Base-by-base conservation (phyloP, 225 moss, liverwort and hornwort species). In the Asterella californica region DNA sequence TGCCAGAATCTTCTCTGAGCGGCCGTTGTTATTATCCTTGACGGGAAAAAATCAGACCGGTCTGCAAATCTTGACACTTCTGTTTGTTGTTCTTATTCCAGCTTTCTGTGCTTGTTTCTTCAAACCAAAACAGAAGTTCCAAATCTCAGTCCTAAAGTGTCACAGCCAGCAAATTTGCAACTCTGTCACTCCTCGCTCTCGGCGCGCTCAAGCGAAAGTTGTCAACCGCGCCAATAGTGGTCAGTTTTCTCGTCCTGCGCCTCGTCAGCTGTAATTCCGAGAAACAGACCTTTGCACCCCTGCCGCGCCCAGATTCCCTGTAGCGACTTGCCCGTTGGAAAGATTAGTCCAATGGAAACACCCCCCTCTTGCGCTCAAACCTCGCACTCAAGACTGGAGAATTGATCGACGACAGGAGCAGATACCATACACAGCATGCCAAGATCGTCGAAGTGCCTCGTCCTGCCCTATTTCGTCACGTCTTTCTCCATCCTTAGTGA, bases 391-490 rank as follows among this genome's bases (percentile, higher is more conserved):
- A 32, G 73, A 73, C 73, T 73, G 47, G 30, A 50, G 73, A 73
- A 73, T 49, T 73, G 49, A 50, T 73, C 73, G 73, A 50, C n/a
- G 73, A 73, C 73, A 73, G 73, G 49, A 73, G 73, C 73, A 52
- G 73, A 73, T 73, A 30, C 73, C 73, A 73, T 73, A 73, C 73
- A 73, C 29, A 73, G 49, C 73, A 73, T 50, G 73, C 73, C 73
- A 73, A 73, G 73, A 73, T 73, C 49, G 27, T 50, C 49, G 50
- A 73, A 50, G 73, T 73, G 73, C 52, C 73, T 73, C 29, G 73
- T 73, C 73, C 73, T 73, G 73, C 73, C 73, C 73, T 73, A 73
- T 30, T 73, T 73, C 73, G 73, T 73, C 73, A 73, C 73, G 73
- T 73, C 73, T 73, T 73, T 73, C 73, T 29, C 73, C 73, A 73